These are phyloP conservation scores for Musa troglodytarum DNA, from an alignment of 176 grass and related monocot genomes.

Conservation along the genomic window DNA sequence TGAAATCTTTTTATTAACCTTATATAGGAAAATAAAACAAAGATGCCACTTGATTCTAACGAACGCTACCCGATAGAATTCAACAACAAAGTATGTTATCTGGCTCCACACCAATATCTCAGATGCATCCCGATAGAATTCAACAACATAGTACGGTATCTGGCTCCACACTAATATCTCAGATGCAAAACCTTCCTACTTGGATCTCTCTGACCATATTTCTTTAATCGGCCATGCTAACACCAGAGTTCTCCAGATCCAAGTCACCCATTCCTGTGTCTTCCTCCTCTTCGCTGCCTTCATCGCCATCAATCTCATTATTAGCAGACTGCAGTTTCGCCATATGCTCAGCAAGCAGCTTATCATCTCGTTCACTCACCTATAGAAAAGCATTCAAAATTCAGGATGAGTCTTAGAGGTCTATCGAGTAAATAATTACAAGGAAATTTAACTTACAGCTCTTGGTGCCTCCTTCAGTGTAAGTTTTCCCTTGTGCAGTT, in stretches of 20 bases:
- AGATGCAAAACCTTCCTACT: neutral
- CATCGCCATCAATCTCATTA: constrained; percentile 15
- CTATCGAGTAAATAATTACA: neutral
- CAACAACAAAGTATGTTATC: no score
- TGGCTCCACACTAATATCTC: neutral
- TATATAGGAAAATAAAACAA: no score
- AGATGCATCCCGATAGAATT: neutral
- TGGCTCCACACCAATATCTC: neutral
- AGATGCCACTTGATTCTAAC: no score
- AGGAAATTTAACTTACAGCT: constrained; percentile 56
- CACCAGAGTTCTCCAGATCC: no score
- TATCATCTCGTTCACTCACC: constrained; percentile 14
- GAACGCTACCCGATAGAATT: no score
- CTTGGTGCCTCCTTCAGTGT: constrained; percentile 75
- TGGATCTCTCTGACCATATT: neutral
- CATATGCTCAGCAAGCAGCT: constrained; percentile 15
- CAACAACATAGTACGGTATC: no score
- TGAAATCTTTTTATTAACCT: no score
- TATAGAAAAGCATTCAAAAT: neutral
- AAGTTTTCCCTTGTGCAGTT: constrained; percentile 27
- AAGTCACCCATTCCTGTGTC: neutral
- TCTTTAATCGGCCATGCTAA: no score
- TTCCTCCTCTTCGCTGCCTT: constrained; percentile 16
- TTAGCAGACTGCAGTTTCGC: constrained; percentile 3
- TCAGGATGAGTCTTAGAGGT: no score